phyloP scores from a whole-genome alignment of 106 monocot species.

The Dioscorea zingiberensis region DNA sequence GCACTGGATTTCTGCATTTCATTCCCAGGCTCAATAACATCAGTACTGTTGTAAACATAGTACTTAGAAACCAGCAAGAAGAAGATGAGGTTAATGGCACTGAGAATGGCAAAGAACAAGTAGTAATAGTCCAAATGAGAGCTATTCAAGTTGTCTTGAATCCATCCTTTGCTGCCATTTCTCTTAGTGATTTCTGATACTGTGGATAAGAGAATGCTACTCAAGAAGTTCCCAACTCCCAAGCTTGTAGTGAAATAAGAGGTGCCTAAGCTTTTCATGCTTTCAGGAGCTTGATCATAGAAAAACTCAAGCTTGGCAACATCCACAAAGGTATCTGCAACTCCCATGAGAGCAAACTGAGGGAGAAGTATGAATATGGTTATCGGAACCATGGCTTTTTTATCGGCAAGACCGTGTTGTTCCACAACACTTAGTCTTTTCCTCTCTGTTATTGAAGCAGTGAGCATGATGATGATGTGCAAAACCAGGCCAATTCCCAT shows the following conservation, averaged over 20 bases:
- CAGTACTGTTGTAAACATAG: too few species aligned
- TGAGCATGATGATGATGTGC: constrained; percentile 36
- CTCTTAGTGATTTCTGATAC: neutral
- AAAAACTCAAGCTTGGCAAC: constrained; percentile 19
- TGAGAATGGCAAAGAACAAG: constrained; percentile 18
- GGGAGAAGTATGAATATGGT: constrained; percentile 47
- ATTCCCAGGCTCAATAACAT: too few species aligned
- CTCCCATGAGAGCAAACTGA: constrained; percentile 50
- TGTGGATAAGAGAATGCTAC: neutral
- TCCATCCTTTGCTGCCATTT: constrained; percentile 5
- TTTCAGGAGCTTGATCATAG: neutral
- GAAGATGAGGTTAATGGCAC: constrained; percentile 15
- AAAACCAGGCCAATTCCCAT: constrained; percentile 27
- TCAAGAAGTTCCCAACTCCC: constrained; percentile 11
- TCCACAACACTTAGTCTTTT: constrained; percentile 15
- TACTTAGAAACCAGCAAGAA: neutral
- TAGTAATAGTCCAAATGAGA: constrained; percentile 6
- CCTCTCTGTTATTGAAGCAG: constrained; percentile 27
- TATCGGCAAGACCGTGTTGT: neutral
- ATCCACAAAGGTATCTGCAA: constrained; percentile 49
- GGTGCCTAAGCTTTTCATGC: constrained; percentile 16
- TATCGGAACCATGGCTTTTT: neutral
- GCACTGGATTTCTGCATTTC: too few species aligned
- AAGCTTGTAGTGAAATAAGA: neutral
- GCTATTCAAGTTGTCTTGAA: neutral